Conservation (phyloP, 306 rosid genomes). For the Chamaecrista fasciculata region DNA sequence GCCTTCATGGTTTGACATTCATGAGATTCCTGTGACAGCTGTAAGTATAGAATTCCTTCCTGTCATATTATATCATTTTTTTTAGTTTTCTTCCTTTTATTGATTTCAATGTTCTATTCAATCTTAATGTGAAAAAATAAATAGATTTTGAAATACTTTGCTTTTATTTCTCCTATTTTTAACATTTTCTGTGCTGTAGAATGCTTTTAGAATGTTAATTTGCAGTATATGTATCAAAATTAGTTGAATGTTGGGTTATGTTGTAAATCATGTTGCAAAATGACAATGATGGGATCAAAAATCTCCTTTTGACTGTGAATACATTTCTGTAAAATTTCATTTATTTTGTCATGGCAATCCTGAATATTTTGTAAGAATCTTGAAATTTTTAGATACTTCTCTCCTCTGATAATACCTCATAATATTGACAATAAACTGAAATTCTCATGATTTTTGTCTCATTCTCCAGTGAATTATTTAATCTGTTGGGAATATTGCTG, state of each 20-base stretch:
- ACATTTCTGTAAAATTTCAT: conserved; percentile 8
- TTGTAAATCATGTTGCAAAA: neutral
- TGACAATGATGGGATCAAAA: neutral
- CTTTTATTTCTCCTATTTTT: neutral
- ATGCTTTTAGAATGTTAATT: neutral
- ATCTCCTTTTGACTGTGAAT: conserved; percentile 14
- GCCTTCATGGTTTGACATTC: conserved; percentile 95
- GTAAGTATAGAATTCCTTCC: conserved; percentile 44
- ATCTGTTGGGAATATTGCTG: neutral
- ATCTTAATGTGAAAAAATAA: too few species aligned
- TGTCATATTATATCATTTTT: too few species aligned
- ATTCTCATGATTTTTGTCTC: conserved; percentile 1
- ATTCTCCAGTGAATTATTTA: conserved; percentile 12
- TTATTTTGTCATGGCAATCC: neutral
- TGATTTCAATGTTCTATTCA: too few species aligned
- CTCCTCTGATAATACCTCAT: neutral
- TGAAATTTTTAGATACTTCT: conserved; percentile 4
- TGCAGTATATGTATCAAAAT: neutral
- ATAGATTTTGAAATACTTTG: neutral
- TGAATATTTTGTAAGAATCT: neutral
- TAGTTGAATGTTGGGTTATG: neutral
- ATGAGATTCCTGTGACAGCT: conserved; percentile 68
- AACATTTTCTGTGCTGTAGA: neutral
- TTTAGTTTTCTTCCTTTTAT: too few species aligned
- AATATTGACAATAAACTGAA: neutral